Evolutionary conservation across 768 basidiomycete genomes (phyloP).

Genomic region (Cyclocybe cylindracea): DNA sequence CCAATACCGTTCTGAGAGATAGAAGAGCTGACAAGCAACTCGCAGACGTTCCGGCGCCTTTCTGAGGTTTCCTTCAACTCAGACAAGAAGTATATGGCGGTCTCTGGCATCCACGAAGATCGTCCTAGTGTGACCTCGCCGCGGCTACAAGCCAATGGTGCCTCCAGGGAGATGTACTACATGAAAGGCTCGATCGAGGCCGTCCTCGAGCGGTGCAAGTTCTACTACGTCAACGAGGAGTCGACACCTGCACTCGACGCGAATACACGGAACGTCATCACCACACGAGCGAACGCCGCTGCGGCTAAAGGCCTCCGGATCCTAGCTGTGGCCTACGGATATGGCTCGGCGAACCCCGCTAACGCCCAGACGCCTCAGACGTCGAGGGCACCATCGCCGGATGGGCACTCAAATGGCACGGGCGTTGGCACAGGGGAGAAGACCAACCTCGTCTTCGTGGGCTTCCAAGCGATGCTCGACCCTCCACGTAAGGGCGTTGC

Average conservation of each 20-base stretch:
- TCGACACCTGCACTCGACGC: constrained; percentile 81
- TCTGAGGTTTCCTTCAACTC: constrained; percentile 91
- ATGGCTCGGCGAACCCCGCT: constrained; percentile 52
- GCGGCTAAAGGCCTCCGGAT: constrained; percentile 82
- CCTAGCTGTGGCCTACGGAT: constrained; percentile 90
- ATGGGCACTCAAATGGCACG: constrained; percentile 28
- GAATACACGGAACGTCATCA: constrained; percentile 66
- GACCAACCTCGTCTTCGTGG: constrained; percentile 81
- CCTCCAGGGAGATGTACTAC: constrained; percentile 76
- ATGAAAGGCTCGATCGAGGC: constrained; percentile 92
- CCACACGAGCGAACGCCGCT: constrained; percentile 67
- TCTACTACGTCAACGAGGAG: constrained; percentile 88
- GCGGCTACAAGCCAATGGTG: constrained; percentile 28
- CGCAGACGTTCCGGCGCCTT: constrained; percentile 66
- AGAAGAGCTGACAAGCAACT: not conserved
- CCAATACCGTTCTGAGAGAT: too few species aligned
- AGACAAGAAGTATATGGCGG: constrained; percentile 91
- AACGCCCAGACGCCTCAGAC: constrained; percentile 9
- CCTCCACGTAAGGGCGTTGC: constrained; percentile 94
- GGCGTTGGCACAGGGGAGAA: constrained; percentile 25
- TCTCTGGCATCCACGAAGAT: constrained; percentile 70
- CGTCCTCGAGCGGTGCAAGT: constrained; percentile 82
- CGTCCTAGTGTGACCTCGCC: constrained; percentile 21
- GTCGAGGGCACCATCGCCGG: constrained; percentile 24
- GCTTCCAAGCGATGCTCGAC: constrained; percentile 95